Evolutionary conservation across 805 yeast species (phyloP).

Genomic region (Myxozyma sirexii): DNA sequence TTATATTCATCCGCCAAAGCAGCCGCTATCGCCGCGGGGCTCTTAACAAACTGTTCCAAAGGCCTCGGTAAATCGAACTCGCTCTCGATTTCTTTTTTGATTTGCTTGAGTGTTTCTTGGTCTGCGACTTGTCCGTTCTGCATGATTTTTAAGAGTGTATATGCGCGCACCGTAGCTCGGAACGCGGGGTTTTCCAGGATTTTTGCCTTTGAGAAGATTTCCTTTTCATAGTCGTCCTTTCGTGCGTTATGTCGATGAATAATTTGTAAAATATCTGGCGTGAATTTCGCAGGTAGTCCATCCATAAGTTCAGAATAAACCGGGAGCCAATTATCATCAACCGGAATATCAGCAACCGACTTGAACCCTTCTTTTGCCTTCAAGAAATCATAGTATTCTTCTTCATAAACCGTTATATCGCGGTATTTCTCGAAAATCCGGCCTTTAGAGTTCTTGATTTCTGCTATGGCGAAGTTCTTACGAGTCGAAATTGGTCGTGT

Average conservation of each 20-base stretch:
- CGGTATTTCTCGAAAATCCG: constrained; percentile 20
- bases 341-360: constrained; percentile 1
- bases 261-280: constrained; percentile 15
- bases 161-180: constrained; percentile 10
- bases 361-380: neutral
- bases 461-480: constrained; percentile 89
- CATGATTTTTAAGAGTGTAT: neutral
- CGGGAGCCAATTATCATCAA: constrained; percentile 12
- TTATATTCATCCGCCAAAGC: constrained; percentile 2
- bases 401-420: constrained; percentile 6
- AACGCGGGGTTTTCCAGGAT: neutral
- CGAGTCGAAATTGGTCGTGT: constrained; percentile 81
- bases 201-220: neutral
- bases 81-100: constrained; percentile 8
- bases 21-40: constrained; percentile 15
- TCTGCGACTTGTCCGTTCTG: neutral
- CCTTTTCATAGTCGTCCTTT: constrained; percentile 1
- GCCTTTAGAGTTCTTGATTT: constrained; percentile 64
- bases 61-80: neutral
- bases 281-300: constrained; percentile 1
- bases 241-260: constrained; percentile 18
- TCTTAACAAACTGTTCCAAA: constrained; percentile 3
- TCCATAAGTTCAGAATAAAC: neutral
- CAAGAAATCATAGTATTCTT: constrained; percentile 6
- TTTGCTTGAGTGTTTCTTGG: neutral